Evolutionary conservation across 345 rosid species (phyloP), one percentile per base, ranked within the genome.

Genomic region (Lumnitzera littorea): DNA sequence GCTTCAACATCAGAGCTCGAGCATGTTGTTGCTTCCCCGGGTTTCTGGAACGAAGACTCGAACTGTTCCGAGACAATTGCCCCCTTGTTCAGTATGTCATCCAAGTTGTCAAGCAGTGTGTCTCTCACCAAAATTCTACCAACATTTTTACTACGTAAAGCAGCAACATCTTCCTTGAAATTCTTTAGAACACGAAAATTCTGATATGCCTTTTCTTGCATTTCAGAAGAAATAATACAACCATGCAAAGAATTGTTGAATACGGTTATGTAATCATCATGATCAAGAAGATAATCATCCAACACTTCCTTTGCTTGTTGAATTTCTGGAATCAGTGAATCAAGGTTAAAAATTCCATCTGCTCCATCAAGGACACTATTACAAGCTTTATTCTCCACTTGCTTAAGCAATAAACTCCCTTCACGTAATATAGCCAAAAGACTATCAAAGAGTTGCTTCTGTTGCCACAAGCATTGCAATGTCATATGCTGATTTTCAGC

Each of bases 391-490:
- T 9, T 5, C 43, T 9, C 43, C 43, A 36, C 43, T 36, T 36
- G 43, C 10, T 36, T 36, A 6, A 36, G 43, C 43, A 36, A 36
- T 36, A 36, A 36, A 36, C 9, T 6, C 10, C 43, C 43, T 5
- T 36, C 43, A 36, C 7, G 43, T 36, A 36, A 36, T 36, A 9
- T 36, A 36, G 43, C 11, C 43, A 5, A 36, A 36, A 36, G 43
- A 36, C 43, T 7, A 36, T 36, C 43, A 36, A 36, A 36, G 43
- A 36, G 43, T 36, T 36, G 43, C 43, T 94, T 94, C 63, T 94
- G 97, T 67, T 60, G 83, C 95, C 96, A 85, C 80, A 90, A 50
- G 72, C 88, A 81, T 55, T 73, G 74, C 49, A 78, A 58, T 64
- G 74, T 70, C 46, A 82, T 68, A 67, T 61, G 65, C 59, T 88